Evolutionary conservation across 73 alveolate genomes (phyloP).

Genomic region (Halteria grandinella): DNA sequence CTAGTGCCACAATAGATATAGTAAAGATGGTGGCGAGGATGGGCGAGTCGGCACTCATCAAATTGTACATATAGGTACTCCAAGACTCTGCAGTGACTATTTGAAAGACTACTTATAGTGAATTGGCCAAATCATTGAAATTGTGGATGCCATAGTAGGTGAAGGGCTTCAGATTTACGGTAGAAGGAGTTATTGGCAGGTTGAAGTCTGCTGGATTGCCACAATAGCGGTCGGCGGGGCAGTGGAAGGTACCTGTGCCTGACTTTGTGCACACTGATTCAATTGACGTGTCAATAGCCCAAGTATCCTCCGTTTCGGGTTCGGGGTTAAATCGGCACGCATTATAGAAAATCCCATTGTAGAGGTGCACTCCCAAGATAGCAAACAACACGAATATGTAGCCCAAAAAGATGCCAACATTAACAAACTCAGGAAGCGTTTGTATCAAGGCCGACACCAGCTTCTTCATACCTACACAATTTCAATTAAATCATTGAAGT

Average conservation of each 20-base stretch:
- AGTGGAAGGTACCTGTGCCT: conserved; percentile 10
- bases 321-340: conserved; percentile 34
- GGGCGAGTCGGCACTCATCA: conserved; percentile 46
- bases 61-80: conserved; percentile 9
- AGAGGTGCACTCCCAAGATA: conserved; percentile 52
- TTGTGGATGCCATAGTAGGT: conserved; percentile 20
- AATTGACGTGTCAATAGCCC: conserved; percentile 21
- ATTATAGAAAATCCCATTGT: conserved; percentile 47
- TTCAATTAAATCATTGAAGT: conserved; percentile 74
- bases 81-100: conserved; percentile 38
- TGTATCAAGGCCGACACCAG: conserved; percentile 7
- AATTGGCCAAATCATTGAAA: conserved; percentile 17
- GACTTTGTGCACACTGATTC: conserved; percentile 38
- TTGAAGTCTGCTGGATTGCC: conserved; percentile 18
- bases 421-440: conserved; percentile 42
- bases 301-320: conserved; percentile 12
- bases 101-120: conserved; percentile 9
- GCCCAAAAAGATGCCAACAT: conserved; percentile 48
- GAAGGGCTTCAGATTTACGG: not conserved
- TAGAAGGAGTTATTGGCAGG: not conserved
- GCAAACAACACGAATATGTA: conserved; percentile 59
- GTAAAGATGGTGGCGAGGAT: conserved; percentile 46
- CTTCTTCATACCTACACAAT: too few species aligned
- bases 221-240: conserved; percentile 45
- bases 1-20: conserved; percentile 47